These are phyloP conservation scores for Arabis alpina DNA, from an alignment of 345 rosid genomes.

Conservation along the genomic window DNA sequence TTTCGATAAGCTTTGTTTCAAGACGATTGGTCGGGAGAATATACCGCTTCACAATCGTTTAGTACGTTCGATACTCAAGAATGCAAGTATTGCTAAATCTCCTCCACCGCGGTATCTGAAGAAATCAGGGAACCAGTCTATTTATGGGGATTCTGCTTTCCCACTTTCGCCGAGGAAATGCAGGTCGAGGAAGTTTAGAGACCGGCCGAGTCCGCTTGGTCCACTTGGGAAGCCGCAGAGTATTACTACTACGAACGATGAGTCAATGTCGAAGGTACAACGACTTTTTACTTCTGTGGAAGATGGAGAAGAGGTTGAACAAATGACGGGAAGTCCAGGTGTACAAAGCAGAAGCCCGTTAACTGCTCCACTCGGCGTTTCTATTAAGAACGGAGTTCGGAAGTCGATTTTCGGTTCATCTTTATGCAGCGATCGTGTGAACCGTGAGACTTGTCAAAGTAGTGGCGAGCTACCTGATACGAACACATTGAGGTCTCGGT, in stretches of 20 bases:
- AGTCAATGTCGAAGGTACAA: conserved; percentile 56
- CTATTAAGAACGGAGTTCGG: conserved; percentile 47
- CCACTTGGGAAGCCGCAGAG: conserved; percentile 86
- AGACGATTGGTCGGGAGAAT: conserved; percentile 69
- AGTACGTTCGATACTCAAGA: conserved; percentile 69
- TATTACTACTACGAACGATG: conserved; percentile 52
- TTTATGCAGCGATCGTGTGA: conserved; percentile 20
- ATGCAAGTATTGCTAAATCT: conserved; percentile 59
- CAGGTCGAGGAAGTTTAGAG: conserved; percentile 71
- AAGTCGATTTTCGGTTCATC: conserved; percentile 48
- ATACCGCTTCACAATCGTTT: conserved; percentile 73
- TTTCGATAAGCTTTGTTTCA: conserved; percentile 65
- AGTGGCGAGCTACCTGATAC: conserved; percentile 74
- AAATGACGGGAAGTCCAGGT: conserved; percentile 71
- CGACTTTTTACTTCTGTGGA: conserved; percentile 86
- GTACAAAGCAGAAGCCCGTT: conserved; percentile 81
- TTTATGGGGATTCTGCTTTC: conserved; percentile 53
- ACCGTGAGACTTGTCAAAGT: conserved; percentile 50
- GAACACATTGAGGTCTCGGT: conserved; percentile 55
- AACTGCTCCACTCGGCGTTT: conserved; percentile 83
- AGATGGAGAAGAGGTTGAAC: conserved; percentile 98
- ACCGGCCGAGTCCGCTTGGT: conserved; percentile 80
- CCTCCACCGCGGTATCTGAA: conserved; percentile 55
- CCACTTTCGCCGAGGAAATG: conserved; percentile 75
- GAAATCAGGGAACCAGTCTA: conserved; percentile 29